Percentiles rank a stretch among this genome's conserved stretches.
phyloP scores from a whole-genome alignment of 2,329 filamentous ascomycete genomes.

The Claviceps sp. region DNA sequence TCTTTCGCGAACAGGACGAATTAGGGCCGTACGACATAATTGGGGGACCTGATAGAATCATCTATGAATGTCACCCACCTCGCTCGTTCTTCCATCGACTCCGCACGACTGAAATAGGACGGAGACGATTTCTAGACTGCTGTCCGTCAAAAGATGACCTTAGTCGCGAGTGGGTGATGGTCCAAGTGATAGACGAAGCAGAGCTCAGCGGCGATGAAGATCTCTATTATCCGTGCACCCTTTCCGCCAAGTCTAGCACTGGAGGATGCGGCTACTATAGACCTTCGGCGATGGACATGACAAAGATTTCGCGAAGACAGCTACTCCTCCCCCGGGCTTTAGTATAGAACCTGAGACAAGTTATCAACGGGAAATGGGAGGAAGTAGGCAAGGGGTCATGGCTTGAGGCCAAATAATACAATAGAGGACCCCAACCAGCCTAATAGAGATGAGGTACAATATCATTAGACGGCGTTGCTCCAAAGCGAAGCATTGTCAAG shows the following conservation, averaged over 20 bases:
- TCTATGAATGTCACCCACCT: background rate
- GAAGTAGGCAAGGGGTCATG: background rate
- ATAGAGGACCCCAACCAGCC: background rate
- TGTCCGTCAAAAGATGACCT: constrained; percentile 1
- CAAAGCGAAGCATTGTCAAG: constrained; percentile 1
- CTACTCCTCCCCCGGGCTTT: background rate
- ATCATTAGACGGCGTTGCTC: background rate
- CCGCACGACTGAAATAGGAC: background rate
- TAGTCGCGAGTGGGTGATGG: constrained; percentile 7
- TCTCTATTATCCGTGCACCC: background rate
- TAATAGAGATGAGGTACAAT: background rate
- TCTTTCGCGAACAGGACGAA: constrained; percentile 18
- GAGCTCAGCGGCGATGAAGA: background rate
- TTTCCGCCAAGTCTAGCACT: background rate
- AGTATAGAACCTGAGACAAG: background rate
- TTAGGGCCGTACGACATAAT: constrained; percentile 19
- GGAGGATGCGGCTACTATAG: background rate
- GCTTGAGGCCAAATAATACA: background rate
- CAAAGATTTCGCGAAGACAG: background rate
- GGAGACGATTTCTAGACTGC: background rate
- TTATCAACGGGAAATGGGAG: background rate
- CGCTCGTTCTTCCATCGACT: background rate
- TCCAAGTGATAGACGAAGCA: constrained; percentile 1
- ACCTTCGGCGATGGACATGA: background rate
- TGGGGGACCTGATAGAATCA: constrained; percentile 16